Evolutionary conservation across 2,329 filamentous ascomycete species (phyloP).

Genomic region (Botrytis medusae): DNA sequence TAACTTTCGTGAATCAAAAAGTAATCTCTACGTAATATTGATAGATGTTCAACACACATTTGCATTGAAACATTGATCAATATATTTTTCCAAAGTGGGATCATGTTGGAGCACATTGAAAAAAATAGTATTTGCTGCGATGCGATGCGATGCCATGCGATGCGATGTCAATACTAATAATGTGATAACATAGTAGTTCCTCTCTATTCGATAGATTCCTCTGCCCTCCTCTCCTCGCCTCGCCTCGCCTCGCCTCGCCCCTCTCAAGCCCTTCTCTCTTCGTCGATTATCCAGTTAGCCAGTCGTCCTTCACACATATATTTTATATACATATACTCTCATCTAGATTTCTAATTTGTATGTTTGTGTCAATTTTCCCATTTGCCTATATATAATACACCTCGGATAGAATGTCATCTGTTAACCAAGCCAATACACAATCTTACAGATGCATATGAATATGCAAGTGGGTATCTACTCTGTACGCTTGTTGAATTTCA

Average conservation of each 20-base stretch:
- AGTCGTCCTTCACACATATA: background rate
- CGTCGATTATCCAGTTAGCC: background rate
- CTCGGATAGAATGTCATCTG: background rate
- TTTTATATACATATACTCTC: background rate
- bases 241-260: background rate
- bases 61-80: conserved; percentile 1
- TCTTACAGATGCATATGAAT: background rate
- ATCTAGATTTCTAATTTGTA: background rate
- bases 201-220: background rate
- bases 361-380: background rate
- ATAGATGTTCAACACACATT: background rate
- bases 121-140: background rate
- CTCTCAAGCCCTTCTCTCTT: background rate
- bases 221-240: background rate
- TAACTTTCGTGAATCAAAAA: background rate
- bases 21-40: background rate
- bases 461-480: background rate
- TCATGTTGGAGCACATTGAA: background rate
- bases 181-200: background rate
- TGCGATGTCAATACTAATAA: background rate
- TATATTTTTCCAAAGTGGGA: background rate
- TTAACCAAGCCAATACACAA: background rate
- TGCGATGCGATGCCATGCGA: background rate
- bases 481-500: background rate
- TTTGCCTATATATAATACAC: background rate